Evolutionary conservation across 352 stramenopile genomes (phyloP), one percentile per base, ranked within the genome.

Genomic region (Achlya hypogyna): DNA sequence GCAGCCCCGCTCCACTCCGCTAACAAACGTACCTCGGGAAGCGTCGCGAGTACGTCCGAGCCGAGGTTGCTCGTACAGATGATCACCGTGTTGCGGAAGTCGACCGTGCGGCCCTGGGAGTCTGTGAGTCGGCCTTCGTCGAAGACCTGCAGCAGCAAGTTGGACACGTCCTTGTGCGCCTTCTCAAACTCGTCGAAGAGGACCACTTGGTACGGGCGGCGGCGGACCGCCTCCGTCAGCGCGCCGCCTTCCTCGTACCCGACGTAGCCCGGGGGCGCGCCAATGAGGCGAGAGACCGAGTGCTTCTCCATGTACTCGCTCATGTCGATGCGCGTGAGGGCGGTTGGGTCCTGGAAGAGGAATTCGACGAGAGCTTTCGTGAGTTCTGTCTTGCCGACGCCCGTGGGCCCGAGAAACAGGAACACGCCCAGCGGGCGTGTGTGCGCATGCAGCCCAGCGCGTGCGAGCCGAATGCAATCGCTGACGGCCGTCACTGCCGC

Each of bases 161-260:
- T 98, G 71, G 96, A 98, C 28, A 99, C 95, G 70, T 98, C 94
- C 23, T 78, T 82, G 75, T 99, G 96, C 0, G 88, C 95, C 73
- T 99, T 99, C 71, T 99, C 96, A 76, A 99, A 98, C 76, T 98
- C 93, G 72, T 99, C 96, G 72, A 99, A 98, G 1, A 99, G 73
- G 27, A 99, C 71, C 4, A 98, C 95, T 65, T 93, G 88, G 74
- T 99, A 98, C 14, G 96, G 95, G 16, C 91, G 86, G 40, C 94
- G 79, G 47, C 95, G 85, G 25, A 98, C 86, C 5, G 96, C 96
- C 71, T 99, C 96, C 0, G 96, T 99, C 23, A 99, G 77, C 34
- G 96, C 91, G 23, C 96, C 95, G 32, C 96, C 95, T 80, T 98
- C 91, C 59, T 99, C 96, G 69, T 97, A 98, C 0, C 79, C 82